Evolutionary conservation across 1,284 basidiomycete genomes (phyloP).

Genomic region (Ustilago hordei): DNA sequence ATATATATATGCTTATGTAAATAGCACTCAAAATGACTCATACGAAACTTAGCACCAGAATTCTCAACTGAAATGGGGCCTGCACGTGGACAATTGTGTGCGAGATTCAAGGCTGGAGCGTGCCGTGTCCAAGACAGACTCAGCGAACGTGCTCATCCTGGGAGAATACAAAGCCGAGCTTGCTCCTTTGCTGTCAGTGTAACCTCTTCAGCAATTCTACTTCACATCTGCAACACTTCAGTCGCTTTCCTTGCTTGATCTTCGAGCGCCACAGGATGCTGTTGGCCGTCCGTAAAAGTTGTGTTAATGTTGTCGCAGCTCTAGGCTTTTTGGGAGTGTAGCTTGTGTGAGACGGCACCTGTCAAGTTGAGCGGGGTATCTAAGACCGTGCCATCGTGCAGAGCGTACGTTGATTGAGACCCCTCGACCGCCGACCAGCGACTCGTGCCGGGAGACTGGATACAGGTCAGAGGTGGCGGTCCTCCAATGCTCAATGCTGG

Average conservation of each 20-base stretch:
- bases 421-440: neutral
- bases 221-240: neutral
- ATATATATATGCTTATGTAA: too few relatives aligned
- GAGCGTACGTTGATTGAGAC: neutral
- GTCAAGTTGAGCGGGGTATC: constrained; percentile 3
- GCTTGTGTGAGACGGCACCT: neutral
- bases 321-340: neutral
- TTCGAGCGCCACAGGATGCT: too few relatives aligned
- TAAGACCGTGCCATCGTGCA: neutral
- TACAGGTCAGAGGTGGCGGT: neutral
- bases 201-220: neutral
- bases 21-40: too few relatives aligned
- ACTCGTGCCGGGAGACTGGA: neutral
- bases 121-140: neutral
- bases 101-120: constrained; percentile 6
- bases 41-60: too few relatives aligned
- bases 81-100: constrained; percentile 25
- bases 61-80: neutral
- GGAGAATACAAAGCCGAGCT: neutral
- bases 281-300: too few relatives aligned
- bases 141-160: constrained; percentile 28
- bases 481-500: neutral
- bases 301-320: neutral
- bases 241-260: neutral
- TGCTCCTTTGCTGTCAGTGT: constrained; percentile 1